phyloP scores from a whole-genome alignment of 257 asterid genomes.

The Scutellaria minor region DNA sequence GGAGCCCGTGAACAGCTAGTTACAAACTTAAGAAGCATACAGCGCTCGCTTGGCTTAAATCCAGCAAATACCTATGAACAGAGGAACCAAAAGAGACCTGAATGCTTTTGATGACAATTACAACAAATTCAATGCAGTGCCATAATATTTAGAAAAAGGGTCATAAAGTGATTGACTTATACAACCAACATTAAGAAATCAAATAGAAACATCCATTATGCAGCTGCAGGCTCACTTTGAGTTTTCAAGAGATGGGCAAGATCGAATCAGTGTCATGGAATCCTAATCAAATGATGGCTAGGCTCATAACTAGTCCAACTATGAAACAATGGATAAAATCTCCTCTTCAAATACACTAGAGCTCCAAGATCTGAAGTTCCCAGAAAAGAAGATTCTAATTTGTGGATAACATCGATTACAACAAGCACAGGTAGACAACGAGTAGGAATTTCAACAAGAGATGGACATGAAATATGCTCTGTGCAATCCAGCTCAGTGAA shows the following conservation, averaged over 20 bases:
- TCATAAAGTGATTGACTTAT: not conserved
- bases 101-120: conserved; percentile 21
- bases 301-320: not conserved
- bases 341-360: conserved; percentile 9
- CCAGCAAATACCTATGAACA: conserved; percentile 68
- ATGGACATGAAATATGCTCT: not conserved
- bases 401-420: not conserved
- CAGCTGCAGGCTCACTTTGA: conserved; percentile 11
- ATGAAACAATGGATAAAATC: not conserved
- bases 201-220: not conserved
- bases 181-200: not conserved
- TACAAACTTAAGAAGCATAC: conserved; percentile 96
- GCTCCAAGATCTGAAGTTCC: not conserved
- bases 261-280: not conserved
- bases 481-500: too few relatives aligned
- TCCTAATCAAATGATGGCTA: not conserved
- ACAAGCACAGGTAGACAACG: not conserved
- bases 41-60: conserved; percentile 84
- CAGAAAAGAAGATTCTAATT: not conserved
- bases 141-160: not conserved
- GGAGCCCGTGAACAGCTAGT: conserved; percentile 99
- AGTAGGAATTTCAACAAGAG: not conserved
- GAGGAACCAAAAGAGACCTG: conserved; percentile 28
- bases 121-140: conserved; percentile 14
- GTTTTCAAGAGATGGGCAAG: not conserved